phyloP scores from a whole-genome alignment of 1,139 yeast species.

The Debaryomycetaceae sp. region DNA sequence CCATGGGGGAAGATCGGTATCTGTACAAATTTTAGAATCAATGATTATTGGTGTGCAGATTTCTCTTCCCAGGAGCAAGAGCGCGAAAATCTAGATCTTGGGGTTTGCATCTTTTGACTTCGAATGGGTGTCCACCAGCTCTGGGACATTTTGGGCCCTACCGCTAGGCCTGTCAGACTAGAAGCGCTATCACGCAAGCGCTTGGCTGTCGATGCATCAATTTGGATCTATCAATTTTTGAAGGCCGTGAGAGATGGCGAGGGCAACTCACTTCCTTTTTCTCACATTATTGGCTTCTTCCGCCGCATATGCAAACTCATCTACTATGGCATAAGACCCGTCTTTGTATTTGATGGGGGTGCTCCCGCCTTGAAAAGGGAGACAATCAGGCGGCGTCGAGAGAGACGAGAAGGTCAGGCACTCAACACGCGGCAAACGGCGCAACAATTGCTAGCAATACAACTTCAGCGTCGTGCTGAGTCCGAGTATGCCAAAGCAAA shows the following conservation, averaged over 20 bases:
- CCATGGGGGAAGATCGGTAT: too few relatives aligned
- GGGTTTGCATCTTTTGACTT: background rate
- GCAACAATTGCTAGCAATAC: slow-evolving; percentile 66
- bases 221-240: slow-evolving; percentile 95
- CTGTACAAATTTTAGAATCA: too few relatives aligned
- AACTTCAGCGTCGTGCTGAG: slow-evolving; percentile 53
- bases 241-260: slow-evolving; percentile 87
- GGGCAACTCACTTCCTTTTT: slow-evolving; percentile 66
- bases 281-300: slow-evolving; percentile 91
- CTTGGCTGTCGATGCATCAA: slow-evolving; percentile 95
- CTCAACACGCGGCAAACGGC: slow-evolving; percentile 71
- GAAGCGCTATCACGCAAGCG: slow-evolving; percentile 70
- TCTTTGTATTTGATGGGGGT: slow-evolving; percentile 96
- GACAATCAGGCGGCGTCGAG: slow-evolving; percentile 62
- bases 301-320: slow-evolving; percentile 84
- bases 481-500: slow-evolving; percentile 4
- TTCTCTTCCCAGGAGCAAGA: background rate
- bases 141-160: slow-evolving; percentile 88
- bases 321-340: slow-evolving; percentile 82
- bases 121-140: slow-evolving; percentile 91
- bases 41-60: too few relatives aligned
- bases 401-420: slow-evolving; percentile 62
- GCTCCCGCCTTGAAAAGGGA: slow-evolving; percentile 78
- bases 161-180: slow-evolving; percentile 81
- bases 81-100: background rate